phyloP scores from a whole-genome alignment of 257 asterid genomes.

The Salvia hispanica region DNA sequence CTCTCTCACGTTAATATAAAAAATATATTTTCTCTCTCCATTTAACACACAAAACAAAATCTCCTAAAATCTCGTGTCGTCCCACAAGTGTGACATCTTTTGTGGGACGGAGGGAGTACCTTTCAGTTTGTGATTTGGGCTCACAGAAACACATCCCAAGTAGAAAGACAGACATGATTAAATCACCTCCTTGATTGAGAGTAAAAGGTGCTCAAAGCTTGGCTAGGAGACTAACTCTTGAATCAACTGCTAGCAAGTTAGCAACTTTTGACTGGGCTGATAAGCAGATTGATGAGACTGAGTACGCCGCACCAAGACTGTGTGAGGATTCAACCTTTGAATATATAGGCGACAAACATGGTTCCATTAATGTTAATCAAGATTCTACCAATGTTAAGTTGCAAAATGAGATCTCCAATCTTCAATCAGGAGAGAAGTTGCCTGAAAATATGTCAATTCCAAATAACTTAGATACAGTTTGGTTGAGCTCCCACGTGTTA shows the following conservation, averaged over 20 bases:
- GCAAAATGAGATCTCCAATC: conserved; percentile 32
- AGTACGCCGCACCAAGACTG: conserved; percentile 30
- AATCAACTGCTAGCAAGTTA: conserved; percentile 34
- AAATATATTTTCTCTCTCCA: no score
- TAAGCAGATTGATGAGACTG: conserved; percentile 36
- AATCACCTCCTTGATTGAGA: conserved; percentile 54
- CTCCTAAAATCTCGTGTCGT: no score
- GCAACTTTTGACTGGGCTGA: conserved; percentile 66
- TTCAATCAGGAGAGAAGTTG: conserved; percentile 35
- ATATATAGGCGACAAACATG: conserved; percentile 29
- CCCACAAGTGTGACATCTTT: no score
- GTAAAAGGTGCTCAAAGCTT: conserved; percentile 58
- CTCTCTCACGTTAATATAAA: no score
- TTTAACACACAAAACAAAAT: no score
- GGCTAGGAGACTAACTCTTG: conserved; percentile 53
- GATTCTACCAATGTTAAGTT: conserved; percentile 32
- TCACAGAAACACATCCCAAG: conserved; percentile 33
- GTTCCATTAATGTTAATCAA: conserved; percentile 27
- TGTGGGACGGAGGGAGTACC: no score
- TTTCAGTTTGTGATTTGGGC: conserved; percentile 47
- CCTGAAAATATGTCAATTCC: conserved; percentile 24
- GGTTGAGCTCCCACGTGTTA: conserved; percentile 19
- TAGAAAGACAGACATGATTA: conserved; percentile 28
- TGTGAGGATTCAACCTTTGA: conserved; percentile 31
- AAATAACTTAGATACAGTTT: conserved; percentile 17